Evolutionary conservation across 2,329 filamentous ascomycete species (phyloP).

Genomic region (Phaeosphaeria sp.): DNA sequence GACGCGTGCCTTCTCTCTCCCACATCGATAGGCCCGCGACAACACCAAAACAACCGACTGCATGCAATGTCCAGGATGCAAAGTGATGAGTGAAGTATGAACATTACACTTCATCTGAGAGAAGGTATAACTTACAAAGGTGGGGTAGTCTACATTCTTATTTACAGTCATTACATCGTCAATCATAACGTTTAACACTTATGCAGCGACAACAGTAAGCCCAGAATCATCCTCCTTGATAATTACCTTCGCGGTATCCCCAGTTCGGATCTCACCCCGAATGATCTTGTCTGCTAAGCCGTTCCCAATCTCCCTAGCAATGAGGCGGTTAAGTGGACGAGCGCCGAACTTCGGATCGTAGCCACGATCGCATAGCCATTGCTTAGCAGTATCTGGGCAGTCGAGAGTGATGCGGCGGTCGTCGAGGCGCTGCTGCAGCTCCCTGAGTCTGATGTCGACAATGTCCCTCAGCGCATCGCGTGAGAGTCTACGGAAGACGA

Average conservation of each 20-base stretch:
- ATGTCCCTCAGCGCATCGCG: constrained; percentile 83
- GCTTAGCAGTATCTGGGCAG: constrained; percentile 74
- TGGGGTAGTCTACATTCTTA: constrained; percentile 7
- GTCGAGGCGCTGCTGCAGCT: constrained; percentile 82
- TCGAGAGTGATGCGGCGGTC: constrained; percentile 82
- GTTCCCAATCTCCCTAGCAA: constrained; percentile 89
- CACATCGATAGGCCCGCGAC: background rate
- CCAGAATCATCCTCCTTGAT: constrained; percentile 63
- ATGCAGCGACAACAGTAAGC: constrained; percentile 28
- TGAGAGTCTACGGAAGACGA: constrained; percentile 89
- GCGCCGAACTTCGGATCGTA: constrained; percentile 94
- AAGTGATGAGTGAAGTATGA: constrained; percentile 6
- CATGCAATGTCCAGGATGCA: background rate
- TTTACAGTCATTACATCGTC: constrained; percentile 33
- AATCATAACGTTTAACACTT: constrained; percentile 10
- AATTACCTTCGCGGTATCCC: constrained; percentile 74
- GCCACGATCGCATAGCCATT: constrained; percentile 87
- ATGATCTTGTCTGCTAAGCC: constrained; percentile 91
- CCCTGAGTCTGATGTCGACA: constrained; percentile 86
- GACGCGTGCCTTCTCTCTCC: constrained; percentile 28
- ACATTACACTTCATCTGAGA: constrained; percentile 12
- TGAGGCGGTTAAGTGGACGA: constrained; percentile 86
- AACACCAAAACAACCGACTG: too few species aligned
- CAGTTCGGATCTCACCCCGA: constrained; percentile 77
- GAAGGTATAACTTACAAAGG: constrained; percentile 14